phyloP scores from a whole-genome alignment of 148 eudicot species.

The Nepenthes gracilis region DNA sequence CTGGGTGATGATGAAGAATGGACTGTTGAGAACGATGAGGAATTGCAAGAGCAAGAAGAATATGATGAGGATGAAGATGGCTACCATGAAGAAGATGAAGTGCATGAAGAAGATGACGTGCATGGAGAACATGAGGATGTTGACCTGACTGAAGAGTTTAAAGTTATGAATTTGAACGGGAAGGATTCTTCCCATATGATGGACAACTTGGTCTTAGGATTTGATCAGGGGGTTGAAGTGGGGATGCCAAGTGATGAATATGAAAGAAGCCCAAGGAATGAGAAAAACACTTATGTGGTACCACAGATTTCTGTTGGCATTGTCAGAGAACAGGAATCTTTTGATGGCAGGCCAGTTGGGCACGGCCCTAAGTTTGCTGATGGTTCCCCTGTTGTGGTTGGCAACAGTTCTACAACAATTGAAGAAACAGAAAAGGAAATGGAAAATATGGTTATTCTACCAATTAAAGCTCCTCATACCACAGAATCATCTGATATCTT shows the following conservation, averaged over 20 bases:
- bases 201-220: slow-evolving; percentile 84
- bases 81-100: slow-evolving; percentile 79
- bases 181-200: slow-evolving; percentile 26
- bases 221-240: slow-evolving; percentile 93
- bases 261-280: slow-evolving; percentile 36
- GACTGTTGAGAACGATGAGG: slow-evolving; percentile 54
- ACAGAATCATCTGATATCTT: slow-evolving; percentile 23
- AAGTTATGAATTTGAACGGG: slow-evolving; percentile 42
- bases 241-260: slow-evolving; percentile 60
- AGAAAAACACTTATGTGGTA: slow-evolving; percentile 20
- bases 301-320: slow-evolving; percentile 27
- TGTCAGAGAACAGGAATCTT: slow-evolving; percentile 18
- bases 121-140: slow-evolving; percentile 49
- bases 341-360: slow-evolving; percentile 23
- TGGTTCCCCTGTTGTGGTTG: slow-evolving; percentile 12
- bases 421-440: slow-evolving; percentile 22
- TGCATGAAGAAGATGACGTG: slow-evolving; percentile 57
- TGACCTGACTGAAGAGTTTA: slow-evolving; percentile 53
- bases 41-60: slow-evolving; percentile 71
- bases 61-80: slow-evolving; percentile 85
- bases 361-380: slow-evolving; percentile 20
- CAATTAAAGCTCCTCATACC: slow-evolving; percentile 16
- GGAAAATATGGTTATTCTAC: slow-evolving; percentile 20
- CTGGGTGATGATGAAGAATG: slow-evolving; percentile 85
- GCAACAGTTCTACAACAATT: slow-evolving; percentile 13